phyloP scores from a whole-genome alignment of 2,329 filamentous ascomycete species.

The Chaetomiaceae sp. region DNA sequence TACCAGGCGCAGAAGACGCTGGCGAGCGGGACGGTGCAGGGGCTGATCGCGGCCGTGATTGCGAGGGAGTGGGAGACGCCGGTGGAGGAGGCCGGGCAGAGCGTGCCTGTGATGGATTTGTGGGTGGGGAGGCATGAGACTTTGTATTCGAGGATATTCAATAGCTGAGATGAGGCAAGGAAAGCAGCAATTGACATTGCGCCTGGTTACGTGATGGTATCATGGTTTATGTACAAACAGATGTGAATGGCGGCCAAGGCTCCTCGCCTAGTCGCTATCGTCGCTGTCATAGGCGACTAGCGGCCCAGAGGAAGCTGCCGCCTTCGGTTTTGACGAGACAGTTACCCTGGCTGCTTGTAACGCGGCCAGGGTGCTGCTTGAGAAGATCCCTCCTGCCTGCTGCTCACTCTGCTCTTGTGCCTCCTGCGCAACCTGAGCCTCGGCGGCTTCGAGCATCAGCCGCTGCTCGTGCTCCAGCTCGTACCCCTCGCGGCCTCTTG shows the following conservation, averaged over 20 bases:
- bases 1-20: slow-evolving; percentile 74
- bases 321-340: slow-evolving; percentile 50
- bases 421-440: slow-evolving; percentile 38
- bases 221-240: slow-evolving; percentile 4
- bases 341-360: slow-evolving; percentile 56
- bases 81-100: slow-evolving; percentile 67
- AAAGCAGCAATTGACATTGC: too few species aligned
- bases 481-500: slow-evolving; percentile 51
- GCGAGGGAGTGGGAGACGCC: slow-evolving; percentile 53
- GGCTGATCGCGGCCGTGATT: slow-evolving; percentile 53
- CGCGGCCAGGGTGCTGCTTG: slow-evolving; percentile 74
- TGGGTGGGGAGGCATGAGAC: slow-evolving; percentile 81
- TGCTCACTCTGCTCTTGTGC: slow-evolving; percentile 36
- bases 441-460: slow-evolving; percentile 54
- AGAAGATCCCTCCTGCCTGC: slow-evolving; percentile 66
- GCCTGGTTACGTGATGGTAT: slow-evolving; percentile 16
- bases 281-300: slow-evolving; percentile 80
- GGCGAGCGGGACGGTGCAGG: slow-evolving; percentile 55
- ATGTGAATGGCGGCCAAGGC: not conserved
- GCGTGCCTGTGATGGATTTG: slow-evolving; percentile 71
- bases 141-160: slow-evolving; percentile 81
- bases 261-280: slow-evolving; percentile 38
- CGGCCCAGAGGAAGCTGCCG: slow-evolving; percentile 56
- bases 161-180: too few species aligned
- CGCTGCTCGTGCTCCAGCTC: slow-evolving; percentile 60